Conservation (phyloP, 495 filamentous ascomycete genomes). For the Rhypophila decipiens region DNA sequence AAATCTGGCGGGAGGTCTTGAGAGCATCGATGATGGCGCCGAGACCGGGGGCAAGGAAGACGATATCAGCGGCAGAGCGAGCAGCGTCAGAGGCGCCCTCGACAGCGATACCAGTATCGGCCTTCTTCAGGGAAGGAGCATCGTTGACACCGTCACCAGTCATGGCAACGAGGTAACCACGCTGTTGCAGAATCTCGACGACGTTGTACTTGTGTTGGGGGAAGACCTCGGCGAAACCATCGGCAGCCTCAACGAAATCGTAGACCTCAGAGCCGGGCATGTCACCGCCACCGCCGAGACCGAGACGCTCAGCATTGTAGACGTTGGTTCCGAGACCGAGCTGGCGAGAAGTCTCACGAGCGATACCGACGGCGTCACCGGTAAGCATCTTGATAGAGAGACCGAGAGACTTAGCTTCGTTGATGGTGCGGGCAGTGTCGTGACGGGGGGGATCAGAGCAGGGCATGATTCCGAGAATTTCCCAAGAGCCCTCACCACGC, state of each 20-base stretch:
- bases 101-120: constrained; percentile 89
- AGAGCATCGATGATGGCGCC: constrained; percentile 89
- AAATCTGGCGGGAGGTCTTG: constrained; percentile 92
- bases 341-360: constrained; percentile 82
- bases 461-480: constrained; percentile 91
- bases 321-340: constrained; percentile 90
- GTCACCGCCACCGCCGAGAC: constrained; percentile 75
- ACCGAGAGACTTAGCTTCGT: constrained; percentile 81
- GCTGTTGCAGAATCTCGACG: constrained; percentile 92
- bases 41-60: constrained; percentile 85
- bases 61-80: constrained; percentile 87
- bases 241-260: constrained; percentile 90
- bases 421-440: constrained; percentile 84
- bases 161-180: constrained; percentile 95
- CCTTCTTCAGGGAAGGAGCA: constrained; percentile 92
- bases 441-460: constrained; percentile 87
- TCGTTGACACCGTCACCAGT: constrained; percentile 98
- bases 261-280: constrained; percentile 90
- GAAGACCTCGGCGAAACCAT: constrained; percentile 95
- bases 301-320: constrained; percentile 85
- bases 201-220: constrained; percentile 98
- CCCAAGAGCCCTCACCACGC: constrained; percentile 68
- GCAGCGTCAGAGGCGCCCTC: constrained; percentile 91
- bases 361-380: constrained; percentile 90
- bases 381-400: constrained; percentile 95